A percentile compares a stretch with the other conserved stretches of the same genome.
Conservation (phyloP, 768 basidiomycete species). For the Leccinum imitatum region DNA sequence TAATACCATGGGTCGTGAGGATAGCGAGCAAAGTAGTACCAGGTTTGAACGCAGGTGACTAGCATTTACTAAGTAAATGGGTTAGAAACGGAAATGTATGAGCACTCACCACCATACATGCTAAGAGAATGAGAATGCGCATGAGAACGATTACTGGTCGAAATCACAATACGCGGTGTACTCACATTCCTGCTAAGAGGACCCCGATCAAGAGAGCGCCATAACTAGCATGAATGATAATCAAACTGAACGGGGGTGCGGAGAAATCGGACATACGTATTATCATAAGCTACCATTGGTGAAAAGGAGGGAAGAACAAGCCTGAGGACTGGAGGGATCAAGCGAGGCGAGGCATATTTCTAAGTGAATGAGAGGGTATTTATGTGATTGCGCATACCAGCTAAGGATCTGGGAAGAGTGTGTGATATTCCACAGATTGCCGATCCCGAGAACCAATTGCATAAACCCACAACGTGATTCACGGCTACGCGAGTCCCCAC, state of each 20-base stretch:
- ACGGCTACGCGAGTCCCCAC: not conserved
- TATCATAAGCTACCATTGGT: constrained; percentile 26
- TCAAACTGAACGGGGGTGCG: not conserved
- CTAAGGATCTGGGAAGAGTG: not conserved
- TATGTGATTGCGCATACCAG: not conserved
- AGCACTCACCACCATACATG: constrained; percentile 47
- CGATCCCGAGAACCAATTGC: not conserved
- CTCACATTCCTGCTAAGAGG: constrained; percentile 48
- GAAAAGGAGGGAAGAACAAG: not conserved
- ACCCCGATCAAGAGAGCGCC: constrained; percentile 56
- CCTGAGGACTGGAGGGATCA: not conserved
- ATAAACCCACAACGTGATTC: not conserved
- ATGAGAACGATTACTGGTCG: not conserved
- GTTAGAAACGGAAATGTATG: not conserved
- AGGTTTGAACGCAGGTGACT: constrained; percentile 57
- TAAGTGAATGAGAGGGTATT: constrained; percentile 1
- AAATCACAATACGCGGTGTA: constrained; percentile 5
- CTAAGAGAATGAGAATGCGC: constrained; percentile 30
- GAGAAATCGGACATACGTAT: constrained; percentile 31
- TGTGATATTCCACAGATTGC: not conserved
- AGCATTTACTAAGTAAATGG: not conserved
- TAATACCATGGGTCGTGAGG: constrained; percentile 49
- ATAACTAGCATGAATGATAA: constrained; percentile 31
- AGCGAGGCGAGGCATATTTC: not conserved
- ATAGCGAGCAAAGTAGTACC: constrained; percentile 52